Evolutionary conservation across 2,329 filamentous ascomycete species (phyloP).

Genomic region (Pyricularia grisea): DNA sequence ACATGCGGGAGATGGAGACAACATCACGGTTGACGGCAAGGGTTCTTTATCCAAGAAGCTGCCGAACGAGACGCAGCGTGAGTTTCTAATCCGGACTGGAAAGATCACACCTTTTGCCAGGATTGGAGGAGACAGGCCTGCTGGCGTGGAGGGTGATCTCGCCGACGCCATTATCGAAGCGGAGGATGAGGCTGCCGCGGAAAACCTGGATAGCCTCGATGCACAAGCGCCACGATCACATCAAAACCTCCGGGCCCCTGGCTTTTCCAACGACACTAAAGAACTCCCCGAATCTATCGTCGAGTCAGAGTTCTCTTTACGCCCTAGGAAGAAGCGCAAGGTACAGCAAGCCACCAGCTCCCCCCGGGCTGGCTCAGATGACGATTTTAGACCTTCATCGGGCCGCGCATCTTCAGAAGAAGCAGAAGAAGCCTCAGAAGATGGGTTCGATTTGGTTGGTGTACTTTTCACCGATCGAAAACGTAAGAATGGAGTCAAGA

Average conservation of each 20-base stretch:
- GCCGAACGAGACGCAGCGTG: constrained; percentile 73
- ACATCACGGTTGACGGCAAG: constrained; percentile 25
- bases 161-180: constrained; percentile 73
- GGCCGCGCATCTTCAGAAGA: constrained; percentile 14
- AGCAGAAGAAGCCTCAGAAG: constrained; percentile 18
- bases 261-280: constrained; percentile 49
- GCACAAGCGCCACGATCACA: constrained; percentile 52
- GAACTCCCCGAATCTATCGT: constrained; percentile 19
- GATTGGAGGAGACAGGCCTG: constrained; percentile 53
- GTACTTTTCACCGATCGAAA: constrained; percentile 9
- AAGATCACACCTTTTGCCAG: constrained; percentile 96
- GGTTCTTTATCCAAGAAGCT: constrained; percentile 39
- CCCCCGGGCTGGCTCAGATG: constrained; percentile 25
- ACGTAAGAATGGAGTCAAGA: constrained; percentile 29
- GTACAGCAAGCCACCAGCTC: constrained; percentile 17
- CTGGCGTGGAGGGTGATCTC: constrained; percentile 57
- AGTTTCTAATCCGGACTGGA: constrained; percentile 88
- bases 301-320: constrained; percentile 46
- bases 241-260: constrained; percentile 62
- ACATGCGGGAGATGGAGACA: constrained; percentile 43
- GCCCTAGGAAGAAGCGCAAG: constrained; percentile 47
- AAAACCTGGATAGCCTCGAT: constrained; percentile 33
- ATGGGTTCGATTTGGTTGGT: constrained; percentile 4
- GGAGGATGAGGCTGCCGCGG: constrained; percentile 59
- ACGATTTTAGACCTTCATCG: constrained; percentile 33